phyloP scores from a whole-genome alignment of 1,284 basidiomycete genomes.

The Schizopora paradoxa region DNA sequence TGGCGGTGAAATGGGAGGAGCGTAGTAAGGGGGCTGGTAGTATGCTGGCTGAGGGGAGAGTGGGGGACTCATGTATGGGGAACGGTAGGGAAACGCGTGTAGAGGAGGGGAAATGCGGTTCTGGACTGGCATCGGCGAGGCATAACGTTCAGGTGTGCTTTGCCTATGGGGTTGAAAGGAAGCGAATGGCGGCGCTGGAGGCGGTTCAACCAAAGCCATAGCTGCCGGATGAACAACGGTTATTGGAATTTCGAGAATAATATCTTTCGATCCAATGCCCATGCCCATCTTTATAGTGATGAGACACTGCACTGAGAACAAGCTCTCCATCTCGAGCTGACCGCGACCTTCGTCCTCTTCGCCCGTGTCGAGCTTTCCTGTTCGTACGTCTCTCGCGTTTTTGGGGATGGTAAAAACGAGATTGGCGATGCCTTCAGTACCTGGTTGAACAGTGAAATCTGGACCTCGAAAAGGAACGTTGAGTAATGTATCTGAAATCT shows the following conservation, averaged over 20 bases:
- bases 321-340: slow-evolving; percentile 35
- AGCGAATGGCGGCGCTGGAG: slow-evolving; percentile 22
- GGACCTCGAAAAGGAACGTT: slow-evolving; percentile 62
- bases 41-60: slow-evolving; percentile 23
- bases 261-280: slow-evolving; percentile 68
- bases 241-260: slow-evolving; percentile 57
- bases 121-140: slow-evolving; percentile 22
- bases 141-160: slow-evolving; percentile 11
- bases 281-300: slow-evolving; percentile 52
- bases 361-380: slow-evolving; percentile 42
- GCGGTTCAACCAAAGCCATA: slow-evolving; percentile 34
- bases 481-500: slow-evolving; percentile 61
- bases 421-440: slow-evolving; percentile 67
- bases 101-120: slow-evolving; percentile 20
- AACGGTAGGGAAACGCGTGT: slow-evolving; percentile 11
- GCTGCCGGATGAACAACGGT: slow-evolving; percentile 57
- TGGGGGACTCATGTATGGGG: slow-evolving; percentile 19
- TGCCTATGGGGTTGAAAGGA: slow-evolving; percentile 16
- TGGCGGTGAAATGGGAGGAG: too few species aligned
- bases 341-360: slow-evolving; percentile 33
- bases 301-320: slow-evolving; percentile 62
- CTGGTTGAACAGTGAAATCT: slow-evolving; percentile 67
- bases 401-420: slow-evolving; percentile 70
- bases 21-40: too few species aligned
- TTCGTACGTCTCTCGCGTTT: slow-evolving; percentile 53